These are phyloP conservation scores for Boletus sp. DNA, from an alignment of 768 basidiomycete species.

Conservation along the genomic window DNA sequence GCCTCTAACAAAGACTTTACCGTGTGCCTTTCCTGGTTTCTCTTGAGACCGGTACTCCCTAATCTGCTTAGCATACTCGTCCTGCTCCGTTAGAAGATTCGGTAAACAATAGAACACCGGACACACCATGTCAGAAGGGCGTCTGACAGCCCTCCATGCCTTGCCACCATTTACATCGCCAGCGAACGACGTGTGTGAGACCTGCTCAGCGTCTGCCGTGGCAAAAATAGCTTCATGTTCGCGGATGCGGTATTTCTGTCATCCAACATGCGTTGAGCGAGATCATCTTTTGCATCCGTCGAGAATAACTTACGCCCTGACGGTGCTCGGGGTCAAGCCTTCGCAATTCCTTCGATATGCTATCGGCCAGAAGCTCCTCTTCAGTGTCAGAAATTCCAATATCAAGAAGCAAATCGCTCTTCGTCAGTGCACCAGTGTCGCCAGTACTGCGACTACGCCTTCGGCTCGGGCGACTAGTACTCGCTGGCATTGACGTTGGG, in stretches of 20 bases:
- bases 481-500: constrained; percentile 21
- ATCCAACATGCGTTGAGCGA: constrained; percentile 5
- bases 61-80: constrained; percentile 92
- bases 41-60: constrained; percentile 75
- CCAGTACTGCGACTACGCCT: constrained; percentile 78
- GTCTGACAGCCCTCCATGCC: constrained; percentile 84
- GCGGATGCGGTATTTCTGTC: constrained; percentile 76
- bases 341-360: constrained; percentile 70
- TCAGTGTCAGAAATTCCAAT: constrained; percentile 37
- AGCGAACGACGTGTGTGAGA: constrained; percentile 66
- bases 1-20: constrained; percentile 96
- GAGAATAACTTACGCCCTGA: constrained; percentile 20
- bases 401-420: constrained; percentile 35
- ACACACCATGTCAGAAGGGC: constrained; percentile 92
- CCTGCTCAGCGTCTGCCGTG: constrained; percentile 64
- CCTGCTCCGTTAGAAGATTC: constrained; percentile 43
- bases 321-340: constrained; percentile 43
- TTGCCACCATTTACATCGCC: constrained; percentile 79
- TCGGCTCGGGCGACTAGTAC: constrained; percentile 48
- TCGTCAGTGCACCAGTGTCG: constrained; percentile 53
- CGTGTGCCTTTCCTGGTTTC: constrained; percentile 74
- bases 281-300: not conserved
- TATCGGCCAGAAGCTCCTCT: constrained; percentile 59
- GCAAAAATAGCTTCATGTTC: constrained; percentile 83
- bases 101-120: not conserved